phyloP scores from a whole-genome alignment of 345 rosid genomes.

The Eucalyptus fibrosa region DNA sequence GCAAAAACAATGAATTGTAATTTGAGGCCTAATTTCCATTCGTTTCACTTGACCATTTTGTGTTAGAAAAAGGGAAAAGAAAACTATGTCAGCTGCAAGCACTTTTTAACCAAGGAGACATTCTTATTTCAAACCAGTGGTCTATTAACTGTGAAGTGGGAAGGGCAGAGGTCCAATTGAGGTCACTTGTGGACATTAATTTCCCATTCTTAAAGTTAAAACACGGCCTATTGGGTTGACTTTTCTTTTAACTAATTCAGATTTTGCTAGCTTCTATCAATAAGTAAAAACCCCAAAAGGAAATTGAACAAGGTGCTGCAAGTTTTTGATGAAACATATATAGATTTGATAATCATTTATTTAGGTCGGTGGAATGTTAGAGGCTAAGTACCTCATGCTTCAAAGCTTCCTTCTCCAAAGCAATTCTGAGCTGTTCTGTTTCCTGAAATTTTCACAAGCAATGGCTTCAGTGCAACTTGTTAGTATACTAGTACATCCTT shows the following conservation, averaged over 20 bases:
- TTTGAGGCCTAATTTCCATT: background rate
- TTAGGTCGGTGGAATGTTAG: background rate
- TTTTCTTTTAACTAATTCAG: background rate
- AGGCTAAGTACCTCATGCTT: constrained; percentile 28
- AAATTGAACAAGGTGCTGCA: background rate
- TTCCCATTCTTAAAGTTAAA: background rate
- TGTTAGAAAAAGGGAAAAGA: background rate
- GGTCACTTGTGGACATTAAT: background rate
- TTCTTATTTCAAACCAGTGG: background rate
- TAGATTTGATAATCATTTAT: background rate
- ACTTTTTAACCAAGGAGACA: background rate
- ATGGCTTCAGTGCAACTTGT: background rate
- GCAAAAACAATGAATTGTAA: background rate
- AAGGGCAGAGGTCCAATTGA: background rate
- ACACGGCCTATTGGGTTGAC: background rate
- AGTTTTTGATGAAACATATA: background rate
- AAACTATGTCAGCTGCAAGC: background rate
- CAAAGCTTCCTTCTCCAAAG: constrained; percentile 31
- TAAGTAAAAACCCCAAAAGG: background rate
- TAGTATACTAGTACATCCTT: background rate
- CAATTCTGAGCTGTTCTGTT: constrained; percentile 30
- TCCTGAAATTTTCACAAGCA: constrained; percentile 21
- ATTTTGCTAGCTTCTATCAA: background rate
- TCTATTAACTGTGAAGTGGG: background rate
- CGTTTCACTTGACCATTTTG: background rate